phyloP scores from a whole-genome alignment of 1,284 basidiomycete genomes.

The Laetiporus sulphureus region DNA sequence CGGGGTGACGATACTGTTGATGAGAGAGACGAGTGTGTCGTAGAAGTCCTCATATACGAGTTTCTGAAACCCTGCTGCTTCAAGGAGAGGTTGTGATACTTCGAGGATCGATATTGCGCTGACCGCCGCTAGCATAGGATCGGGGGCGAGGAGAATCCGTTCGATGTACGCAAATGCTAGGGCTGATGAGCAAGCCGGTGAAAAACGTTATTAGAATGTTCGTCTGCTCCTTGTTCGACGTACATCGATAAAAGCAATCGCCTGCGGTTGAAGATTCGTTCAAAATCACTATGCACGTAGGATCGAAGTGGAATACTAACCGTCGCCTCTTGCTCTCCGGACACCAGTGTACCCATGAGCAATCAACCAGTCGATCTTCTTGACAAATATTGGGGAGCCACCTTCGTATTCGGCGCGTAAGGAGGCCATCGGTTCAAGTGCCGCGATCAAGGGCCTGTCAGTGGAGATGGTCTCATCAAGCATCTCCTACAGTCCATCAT shows the following conservation, averaged over 20 bases:
- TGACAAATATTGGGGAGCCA: constrained; percentile 48
- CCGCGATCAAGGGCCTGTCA: constrained; percentile 46
- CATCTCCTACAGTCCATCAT: constrained; percentile 5
- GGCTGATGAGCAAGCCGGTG: constrained; percentile 33
- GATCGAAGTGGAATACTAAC: constrained; percentile 11
- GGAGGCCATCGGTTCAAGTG: constrained; percentile 38
- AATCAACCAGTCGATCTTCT: constrained; percentile 61
- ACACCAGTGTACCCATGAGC: constrained; percentile 53
- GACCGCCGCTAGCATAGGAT: constrained; percentile 40
- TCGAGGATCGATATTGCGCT: constrained; percentile 49
- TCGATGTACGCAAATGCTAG: constrained; percentile 52
- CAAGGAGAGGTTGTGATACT: constrained; percentile 45
- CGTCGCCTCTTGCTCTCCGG: constrained; percentile 58
- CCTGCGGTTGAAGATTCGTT: constrained; percentile 22
- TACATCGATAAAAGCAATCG: constrained; percentile 60
- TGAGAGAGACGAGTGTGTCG: constrained; percentile 39
- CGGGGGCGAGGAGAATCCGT: constrained; percentile 37
- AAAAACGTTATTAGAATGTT: too few relatives aligned
- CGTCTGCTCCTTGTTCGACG: too few relatives aligned
- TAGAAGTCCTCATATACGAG: constrained; percentile 57
- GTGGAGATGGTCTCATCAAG: constrained; percentile 19
- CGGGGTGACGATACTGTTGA: constrained; percentile 36
- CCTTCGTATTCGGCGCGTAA: constrained; percentile 62
- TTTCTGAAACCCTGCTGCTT: constrained; percentile 58
- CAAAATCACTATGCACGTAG: background rate